Evolutionary conservation across 1,284 basidiomycete genomes (phyloP), one percentile per base, ranked within the genome.

Genomic region (Ceratobasidium theobromae): DNA sequence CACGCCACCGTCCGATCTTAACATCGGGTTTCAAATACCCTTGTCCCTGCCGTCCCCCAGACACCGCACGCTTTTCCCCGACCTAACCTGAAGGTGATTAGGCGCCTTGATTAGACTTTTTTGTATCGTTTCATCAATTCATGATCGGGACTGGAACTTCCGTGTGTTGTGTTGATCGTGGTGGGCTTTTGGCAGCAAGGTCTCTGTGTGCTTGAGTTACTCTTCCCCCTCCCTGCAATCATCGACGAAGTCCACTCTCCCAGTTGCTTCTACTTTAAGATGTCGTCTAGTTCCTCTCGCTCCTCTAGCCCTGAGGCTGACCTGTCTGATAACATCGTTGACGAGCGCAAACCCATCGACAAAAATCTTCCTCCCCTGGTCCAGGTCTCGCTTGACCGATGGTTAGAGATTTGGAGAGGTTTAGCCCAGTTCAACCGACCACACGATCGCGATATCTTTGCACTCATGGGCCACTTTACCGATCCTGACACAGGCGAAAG

Each of bases 391-490:
- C 27, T 62, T 28, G 33, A 18, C 4, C 33, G 11, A 9, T 51
- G 46, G 35, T 18, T 35, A 2, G 4, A 9, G 12, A 28, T 28
- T 41, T 48, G 45, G 35, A 40, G 1, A 38, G n/a, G 27, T 2
- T n/a, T 18, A 27, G 9, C 21, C 18, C 12, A 18, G 5, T 18
- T 0, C 9, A 9, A 18, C 1, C 11, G 14, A 0, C 12, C 11
- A 16, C 25, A 23, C 1, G n/a, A 41, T n/a, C 46, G 60, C 2
- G 49, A 64, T 25, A 16, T 14, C 14, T 53, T 64, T 25, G 48
- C n/a, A 5, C 38, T 64, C 4, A 52, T 35, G n/a, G 38, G 60
- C 21, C 60, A 64, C 18, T 64, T 18, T 49, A 25, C 3, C 9
- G 38, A 52, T 14, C 16, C 60, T 9, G 6, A 9, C 16, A 23